Conservation (phyloP, 2,329 filamentous ascomycete species). For the Xylaria sp. region DNA sequence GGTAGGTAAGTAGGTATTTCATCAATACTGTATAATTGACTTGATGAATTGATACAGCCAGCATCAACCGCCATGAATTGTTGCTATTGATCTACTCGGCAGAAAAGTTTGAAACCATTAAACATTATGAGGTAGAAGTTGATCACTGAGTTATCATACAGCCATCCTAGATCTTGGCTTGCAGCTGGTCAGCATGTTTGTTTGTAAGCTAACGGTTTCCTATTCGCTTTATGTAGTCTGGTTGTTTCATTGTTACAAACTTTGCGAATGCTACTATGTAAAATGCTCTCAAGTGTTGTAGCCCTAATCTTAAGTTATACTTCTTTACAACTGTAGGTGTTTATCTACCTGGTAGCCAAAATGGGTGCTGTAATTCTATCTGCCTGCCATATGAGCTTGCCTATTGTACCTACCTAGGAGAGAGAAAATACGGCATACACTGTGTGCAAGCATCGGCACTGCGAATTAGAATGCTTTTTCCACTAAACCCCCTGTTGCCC, state of each 20-base stretch:
- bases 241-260: no score
- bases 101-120: no score
- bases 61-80: neutral
- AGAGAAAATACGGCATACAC: neutral
- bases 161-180: conserved; percentile 19
- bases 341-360: no score
- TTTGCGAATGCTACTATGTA: no score
- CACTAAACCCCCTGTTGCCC: conserved; percentile 3
- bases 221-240: neutral
- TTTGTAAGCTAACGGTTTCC: neutral
- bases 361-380: no score
- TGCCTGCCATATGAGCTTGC: no score
- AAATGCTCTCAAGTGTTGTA: no score
- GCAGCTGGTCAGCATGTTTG: neutral
- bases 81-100: neutral
- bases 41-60: neutral
- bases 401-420: no score
- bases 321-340: no score
- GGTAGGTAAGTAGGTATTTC: no score
- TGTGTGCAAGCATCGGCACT: conserved; percentile 4
- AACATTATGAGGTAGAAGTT: no score
- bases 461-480: conserved; percentile 14
- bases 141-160: neutral
- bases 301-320: no score
- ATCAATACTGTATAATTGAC: neutral